A percentile compares a stretch with the other conserved stretches of the same genome.
These are phyloP conservation scores for Thielaviopsis musarum DNA, from an alignment of 2,329 filamentous ascomycete genomes.

Conservation along the genomic window DNA sequence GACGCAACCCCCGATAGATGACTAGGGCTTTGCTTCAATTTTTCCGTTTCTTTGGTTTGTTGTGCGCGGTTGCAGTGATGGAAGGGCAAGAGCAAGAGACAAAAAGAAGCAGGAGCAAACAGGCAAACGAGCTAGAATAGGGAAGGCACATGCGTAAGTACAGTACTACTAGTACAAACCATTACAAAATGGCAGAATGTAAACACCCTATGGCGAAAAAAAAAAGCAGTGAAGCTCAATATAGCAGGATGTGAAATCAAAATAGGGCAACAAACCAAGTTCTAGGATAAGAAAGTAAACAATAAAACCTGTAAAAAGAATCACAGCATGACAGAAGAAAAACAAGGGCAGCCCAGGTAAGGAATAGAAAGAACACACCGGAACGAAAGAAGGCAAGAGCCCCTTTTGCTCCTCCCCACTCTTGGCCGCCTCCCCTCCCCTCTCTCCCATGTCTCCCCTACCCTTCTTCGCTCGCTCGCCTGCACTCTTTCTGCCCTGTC, in stretches of 20 bases:
- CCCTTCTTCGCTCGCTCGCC: neutral
- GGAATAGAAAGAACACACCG: neutral
- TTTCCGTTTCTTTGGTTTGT: neutral
- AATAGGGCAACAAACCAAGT: too few species aligned
- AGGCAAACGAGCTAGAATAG: neutral
- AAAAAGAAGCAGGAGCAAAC: neutral
- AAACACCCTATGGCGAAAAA: too few species aligned
- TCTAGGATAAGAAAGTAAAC: too few species aligned
- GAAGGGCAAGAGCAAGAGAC: too few species aligned
- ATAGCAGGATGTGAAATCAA: too few species aligned
- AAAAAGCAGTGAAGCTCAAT: too few species aligned
- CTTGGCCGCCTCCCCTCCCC: constrained; percentile 1
- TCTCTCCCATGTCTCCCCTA: neutral
- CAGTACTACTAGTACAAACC: neutral
- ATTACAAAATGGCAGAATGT: too few species aligned
- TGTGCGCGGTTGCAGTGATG: neutral
- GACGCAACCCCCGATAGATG: too few species aligned
- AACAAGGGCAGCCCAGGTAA: neutral
- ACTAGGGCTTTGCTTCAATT: neutral
- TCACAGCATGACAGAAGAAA: neutral
- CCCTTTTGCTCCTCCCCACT: constrained; percentile 9
- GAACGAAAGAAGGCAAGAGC: neutral
- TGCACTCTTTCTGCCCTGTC: neutral
- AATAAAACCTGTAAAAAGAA: neutral
- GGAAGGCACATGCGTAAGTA: neutral